Evolutionary conservation across 2,329 filamentous ascomycete species (phyloP), one percentile per base, ranked within the genome.

Genomic region (Sporothrix schenckii): DNA sequence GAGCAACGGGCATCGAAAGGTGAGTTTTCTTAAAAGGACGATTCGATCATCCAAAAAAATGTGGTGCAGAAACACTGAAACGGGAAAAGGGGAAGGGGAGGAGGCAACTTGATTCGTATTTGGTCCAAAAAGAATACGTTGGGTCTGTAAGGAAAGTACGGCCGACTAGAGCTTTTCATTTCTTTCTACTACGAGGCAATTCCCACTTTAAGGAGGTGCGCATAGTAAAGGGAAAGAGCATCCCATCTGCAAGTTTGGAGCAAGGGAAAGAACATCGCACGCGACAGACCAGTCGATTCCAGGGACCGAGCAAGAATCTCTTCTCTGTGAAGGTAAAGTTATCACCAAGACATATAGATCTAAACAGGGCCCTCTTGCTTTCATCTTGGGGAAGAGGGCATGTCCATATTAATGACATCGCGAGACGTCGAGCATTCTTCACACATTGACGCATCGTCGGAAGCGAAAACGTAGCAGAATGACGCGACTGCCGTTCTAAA

Each of bases 381-480:
- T 63, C 27, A 14, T 30, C 39, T 11, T 4, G 7, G 11, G 16
- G 60, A 63, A 63, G 39, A 41, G 21, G 16, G 21, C 19, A 41
- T 34, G 41, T 34, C 19, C 30, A 21, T 39, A 27, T 65, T 30
- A 50, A 24, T 30, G 49, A 50, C 61, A 34, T 50, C 27, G 24
- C 24, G 44, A 66, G 61, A 66, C 61, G 52, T 34, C 16, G 5
- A n/a, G 44, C 61, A 52, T 66, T 66, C 61, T 30, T 66, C 27
- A 7, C 27, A 4, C 47, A 52, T 65, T 49, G 11, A 9, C 39
- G 47, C 47, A 27, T 10, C 27, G 63, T 39, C 63, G 63, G 16
- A 66, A 66, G 27, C 63, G 27, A 47, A 66, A 66, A 34, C 27
- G 13, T 13, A 52, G n/a, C 61, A 24, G 3, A 54, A 54, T 14